phyloP scores from a whole-genome alignment of 352 stramenopile genomes.

The Phytopythium cucurbitacearum region DNA sequence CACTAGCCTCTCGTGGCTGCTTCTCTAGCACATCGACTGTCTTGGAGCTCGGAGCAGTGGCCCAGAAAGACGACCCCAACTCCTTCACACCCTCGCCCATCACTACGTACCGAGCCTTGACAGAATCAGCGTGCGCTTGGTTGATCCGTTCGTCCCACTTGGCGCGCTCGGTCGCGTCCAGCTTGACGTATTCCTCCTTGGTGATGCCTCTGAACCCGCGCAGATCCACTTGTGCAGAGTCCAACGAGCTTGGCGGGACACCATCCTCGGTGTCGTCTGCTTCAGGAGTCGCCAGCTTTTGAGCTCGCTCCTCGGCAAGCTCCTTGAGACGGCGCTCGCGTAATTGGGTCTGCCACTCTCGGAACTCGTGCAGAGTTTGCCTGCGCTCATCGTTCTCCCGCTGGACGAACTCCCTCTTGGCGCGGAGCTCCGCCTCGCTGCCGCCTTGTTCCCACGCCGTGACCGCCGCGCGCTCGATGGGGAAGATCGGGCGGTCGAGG shows the following conservation, averaged over 20 bases:
- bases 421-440: conserved; percentile 81
- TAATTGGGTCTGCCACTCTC: conserved; percentile 71
- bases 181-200: conserved; percentile 51
- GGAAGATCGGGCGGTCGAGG: conserved; percentile 94
- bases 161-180: conserved; percentile 31
- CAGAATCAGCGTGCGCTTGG: conserved; percentile 37
- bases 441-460: conserved; percentile 88
- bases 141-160: conserved; percentile 63
- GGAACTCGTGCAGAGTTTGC: conserved; percentile 68
- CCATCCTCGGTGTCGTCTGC: conserved; percentile 10
- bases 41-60: conserved; percentile 4
- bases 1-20: not conserved
- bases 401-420: conserved; percentile 70
- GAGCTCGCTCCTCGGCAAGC: conserved; percentile 38
- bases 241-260: not conserved
- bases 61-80: conserved; percentile 51
- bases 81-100: conserved; percentile 35
- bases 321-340: conserved; percentile 57
- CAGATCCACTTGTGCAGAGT: conserved; percentile 22
- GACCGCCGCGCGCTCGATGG: conserved; percentile 81
- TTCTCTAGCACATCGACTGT: not conserved
- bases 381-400: conserved; percentile 69
- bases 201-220: conserved; percentile 59
- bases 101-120: conserved; percentile 29
- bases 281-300: conserved; percentile 23